Evolutionary conservation across 441 rosid species (phyloP), one percentile per base, ranked within the genome.

Genomic region (Aleurites moluccanus): DNA sequence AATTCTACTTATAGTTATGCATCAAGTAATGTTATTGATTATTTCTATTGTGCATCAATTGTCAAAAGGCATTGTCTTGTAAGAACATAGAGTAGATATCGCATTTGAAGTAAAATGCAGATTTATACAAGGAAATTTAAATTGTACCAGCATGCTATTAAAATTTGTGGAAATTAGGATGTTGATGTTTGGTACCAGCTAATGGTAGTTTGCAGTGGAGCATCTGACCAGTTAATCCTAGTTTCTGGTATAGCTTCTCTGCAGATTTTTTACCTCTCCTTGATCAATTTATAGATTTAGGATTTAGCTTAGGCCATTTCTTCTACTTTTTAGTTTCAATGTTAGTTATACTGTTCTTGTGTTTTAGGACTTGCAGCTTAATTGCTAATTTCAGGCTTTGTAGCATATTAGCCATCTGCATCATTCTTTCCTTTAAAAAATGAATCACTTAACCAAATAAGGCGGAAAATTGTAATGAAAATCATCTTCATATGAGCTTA

Each of bases 61-160:
- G 49, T 69, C 73, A n/a, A n/a, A 69, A 33, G 38, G 33, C 20
- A 53, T 30, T 55, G 20, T 33, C 61, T 21, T 53, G 63, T 35
- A 13, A 69, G 30, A 67, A 53, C 11, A 33, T 33, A 30, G 2
- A 35, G 63, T n/a, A 50, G 42, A 42, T 60, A 27, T 44, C 59
- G 16, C 57, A n/a, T 61, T 45, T 6, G 50, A 69, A 25, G 20
- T 55, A 35, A 64, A 42, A 64, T 33, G 50, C 28, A 40, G 16
- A 25, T 15, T n/a, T 64, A n/a, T 20, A 20, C 9, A 20, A 52
- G 21, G 25, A 61, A 64, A 35, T 64, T 38, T 23, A 14, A 59
- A 72, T 13, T 15, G 15, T 16, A 45, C 45, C 52, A 44, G 40
- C 53, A 60, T 72, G 59, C 67, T 18, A 11, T 6, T 27, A 56